Evolutionary conservation across 2,329 filamentous ascomycete genomes (phyloP).

Genomic region (Myriosclerotinia duriaeana): DNA sequence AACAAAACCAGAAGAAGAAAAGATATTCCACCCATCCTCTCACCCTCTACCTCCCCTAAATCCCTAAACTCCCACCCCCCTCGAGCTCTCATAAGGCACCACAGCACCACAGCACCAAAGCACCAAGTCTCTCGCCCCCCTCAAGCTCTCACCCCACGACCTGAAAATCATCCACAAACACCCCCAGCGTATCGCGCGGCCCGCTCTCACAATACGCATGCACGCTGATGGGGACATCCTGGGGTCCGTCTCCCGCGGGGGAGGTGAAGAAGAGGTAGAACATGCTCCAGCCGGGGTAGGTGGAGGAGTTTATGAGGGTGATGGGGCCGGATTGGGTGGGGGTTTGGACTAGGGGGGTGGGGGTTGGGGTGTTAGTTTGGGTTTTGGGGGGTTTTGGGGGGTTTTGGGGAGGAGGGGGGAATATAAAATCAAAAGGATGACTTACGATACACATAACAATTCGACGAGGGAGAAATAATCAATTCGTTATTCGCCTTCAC

Average conservation of each 20-base stretch:
- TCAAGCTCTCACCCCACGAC: neutral
- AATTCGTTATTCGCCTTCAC: slow-evolving; percentile 4
- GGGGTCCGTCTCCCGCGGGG: neutral
- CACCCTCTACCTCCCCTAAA: neutral
- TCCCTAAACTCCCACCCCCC: neutral
- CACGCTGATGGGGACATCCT: neutral
- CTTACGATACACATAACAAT: slow-evolving; percentile 5
- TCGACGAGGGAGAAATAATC: neutral
- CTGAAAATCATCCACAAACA: slow-evolving; percentile 9
- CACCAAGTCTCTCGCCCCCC: neutral
- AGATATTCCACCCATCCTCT: neutral
- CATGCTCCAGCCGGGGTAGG: slow-evolving; percentile 14
- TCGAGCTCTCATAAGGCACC: no score
- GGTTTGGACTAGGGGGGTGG: neutral
- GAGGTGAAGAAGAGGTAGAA: slow-evolving; percentile 13
- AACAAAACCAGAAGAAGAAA: neutral
- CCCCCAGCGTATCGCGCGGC: neutral
- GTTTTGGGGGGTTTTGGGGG: no score
- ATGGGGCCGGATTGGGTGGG: neutral
- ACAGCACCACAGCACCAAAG: no score
- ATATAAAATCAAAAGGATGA: neutral
- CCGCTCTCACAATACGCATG: slow-evolving; percentile 8
- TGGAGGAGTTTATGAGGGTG: slow-evolving; percentile 2
- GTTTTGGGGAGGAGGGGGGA: no score
- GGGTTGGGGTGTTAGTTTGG: no score